A percentile compares a stretch with the other conserved stretches of the same genome.
These are phyloP conservation scores for Apiospora saccharicola DNA, from an alignment of 2,329 filamentous ascomycete species.

Conservation along the genomic window DNA sequence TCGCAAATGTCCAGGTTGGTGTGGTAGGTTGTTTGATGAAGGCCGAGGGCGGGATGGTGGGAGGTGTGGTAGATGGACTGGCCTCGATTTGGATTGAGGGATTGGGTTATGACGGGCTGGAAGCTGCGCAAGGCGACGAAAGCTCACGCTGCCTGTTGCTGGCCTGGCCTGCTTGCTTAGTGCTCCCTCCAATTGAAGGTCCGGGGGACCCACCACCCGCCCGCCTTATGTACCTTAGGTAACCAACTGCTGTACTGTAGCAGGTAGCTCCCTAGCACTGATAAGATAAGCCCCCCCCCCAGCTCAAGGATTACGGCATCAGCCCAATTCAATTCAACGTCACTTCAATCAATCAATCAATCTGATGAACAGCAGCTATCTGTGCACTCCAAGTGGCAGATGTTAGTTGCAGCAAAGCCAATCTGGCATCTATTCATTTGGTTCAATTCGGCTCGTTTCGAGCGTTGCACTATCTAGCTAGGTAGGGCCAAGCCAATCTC, in stretches of 20 bases:
- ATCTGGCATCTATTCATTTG: no score
- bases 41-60: background rate
- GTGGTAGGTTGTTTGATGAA: background rate
- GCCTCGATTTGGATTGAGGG: conserved; percentile 21
- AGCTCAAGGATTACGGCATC: background rate
- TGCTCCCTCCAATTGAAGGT: conserved; percentile 23
- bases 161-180: conserved; percentile 28
- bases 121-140: conserved; percentile 35
- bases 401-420: background rate
- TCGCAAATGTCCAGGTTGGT: background rate
- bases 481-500: no score
- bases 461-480: no score
- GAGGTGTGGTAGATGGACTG: conserved; percentile 26
- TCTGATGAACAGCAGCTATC: no score
- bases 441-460: no score
- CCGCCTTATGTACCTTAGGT: background rate
- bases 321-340: background rate
- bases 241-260: background rate
- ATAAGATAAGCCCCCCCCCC: conserved; percentile 8
- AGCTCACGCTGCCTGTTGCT: conserved; percentile 36
- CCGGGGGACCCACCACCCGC: background rate
- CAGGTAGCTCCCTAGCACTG: background rate
- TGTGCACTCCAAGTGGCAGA: background rate
- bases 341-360: background rate
- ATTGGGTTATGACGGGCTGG: conserved; percentile 25